Conservation (phyloP, 2,329 filamentous ascomycete species). For the Bertia moriformis region DNA sequence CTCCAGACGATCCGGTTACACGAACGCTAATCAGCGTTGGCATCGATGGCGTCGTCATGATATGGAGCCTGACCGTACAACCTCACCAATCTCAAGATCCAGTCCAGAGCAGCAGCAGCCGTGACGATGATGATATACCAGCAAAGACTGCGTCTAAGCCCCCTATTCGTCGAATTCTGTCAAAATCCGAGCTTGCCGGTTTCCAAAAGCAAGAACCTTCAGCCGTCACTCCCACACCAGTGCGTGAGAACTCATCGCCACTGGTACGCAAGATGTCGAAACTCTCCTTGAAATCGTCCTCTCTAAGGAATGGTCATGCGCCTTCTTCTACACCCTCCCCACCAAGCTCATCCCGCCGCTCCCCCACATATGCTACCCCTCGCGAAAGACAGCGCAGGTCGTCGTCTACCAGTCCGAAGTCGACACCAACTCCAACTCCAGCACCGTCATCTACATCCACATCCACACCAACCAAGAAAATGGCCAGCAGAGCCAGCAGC, state of each 20-base stretch:
- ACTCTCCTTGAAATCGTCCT: conserved; percentile 24
- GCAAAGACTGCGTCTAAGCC: conserved; percentile 27
- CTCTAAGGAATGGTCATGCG: conserved; percentile 10
- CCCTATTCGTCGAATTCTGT: conserved; percentile 46
- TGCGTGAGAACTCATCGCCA: conserved; percentile 21
- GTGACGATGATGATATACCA: conserved; percentile 18
- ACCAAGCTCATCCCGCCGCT: background rate
- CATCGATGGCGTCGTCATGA: conserved; percentile 31
- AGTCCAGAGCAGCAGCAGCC: conserved; percentile 7
- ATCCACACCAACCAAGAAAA: background rate
- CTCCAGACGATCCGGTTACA: conserved; percentile 10
- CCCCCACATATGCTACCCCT: background rate
- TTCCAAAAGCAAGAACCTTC: conserved; percentile 32
- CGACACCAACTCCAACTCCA: background rate
- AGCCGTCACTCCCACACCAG: background rate
- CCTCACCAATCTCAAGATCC: conserved; percentile 14
- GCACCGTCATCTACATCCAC: background rate
- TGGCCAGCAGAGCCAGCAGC: conserved; percentile 12
- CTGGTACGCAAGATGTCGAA: conserved; percentile 33
- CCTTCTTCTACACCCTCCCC: conserved; percentile 3
- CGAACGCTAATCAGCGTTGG: conserved; percentile 26
- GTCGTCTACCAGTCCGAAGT: background rate
- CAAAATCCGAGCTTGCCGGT: conserved; percentile 40
- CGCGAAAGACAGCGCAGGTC: background rate
- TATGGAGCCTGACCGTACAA: conserved; percentile 23